Evolutionary conservation across 805 yeast genomes (phyloP).

Genomic region (Zygosaccharomyces siamensis): DNA sequence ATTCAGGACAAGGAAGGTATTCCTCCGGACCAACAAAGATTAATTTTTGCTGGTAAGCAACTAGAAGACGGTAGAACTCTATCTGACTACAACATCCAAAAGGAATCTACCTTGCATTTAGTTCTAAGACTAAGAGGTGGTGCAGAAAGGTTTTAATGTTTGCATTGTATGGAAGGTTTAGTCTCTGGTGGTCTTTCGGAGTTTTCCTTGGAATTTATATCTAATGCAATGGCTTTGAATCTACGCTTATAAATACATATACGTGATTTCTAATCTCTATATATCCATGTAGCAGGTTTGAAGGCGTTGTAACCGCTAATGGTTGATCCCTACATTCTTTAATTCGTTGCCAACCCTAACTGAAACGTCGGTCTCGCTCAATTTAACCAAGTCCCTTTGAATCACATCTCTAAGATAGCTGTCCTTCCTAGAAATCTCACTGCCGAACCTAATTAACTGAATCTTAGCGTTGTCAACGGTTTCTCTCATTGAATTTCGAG

Average conservation of each 20-base stretch:
- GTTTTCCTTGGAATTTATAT: slow-evolving; percentile 55
- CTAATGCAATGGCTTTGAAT: slow-evolving; percentile 57
- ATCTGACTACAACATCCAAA: slow-evolving; percentile 68
- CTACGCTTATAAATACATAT: slow-evolving; percentile 65
- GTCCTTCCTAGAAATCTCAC: slow-evolving; percentile 7
- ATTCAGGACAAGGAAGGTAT: slow-evolving; percentile 69
- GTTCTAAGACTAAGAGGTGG: slow-evolving; percentile 75
- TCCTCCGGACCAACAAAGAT: slow-evolving; percentile 68
- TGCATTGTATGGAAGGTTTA: slow-evolving; percentile 13
- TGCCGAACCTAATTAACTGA: slow-evolving; percentile 42
- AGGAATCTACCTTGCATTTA: slow-evolving; percentile 65
- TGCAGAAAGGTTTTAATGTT: slow-evolving; percentile 45
- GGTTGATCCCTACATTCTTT: slow-evolving; percentile 18
- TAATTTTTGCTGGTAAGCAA: slow-evolving; percentile 68
- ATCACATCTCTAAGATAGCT: slow-evolving; percentile 17
- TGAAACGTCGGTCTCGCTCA: slow-evolving; percentile 40
- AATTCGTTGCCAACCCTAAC: slow-evolving; percentile 42
- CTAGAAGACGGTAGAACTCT: slow-evolving; percentile 67
- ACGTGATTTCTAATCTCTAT: slow-evolving; percentile 31
- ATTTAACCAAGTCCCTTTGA: slow-evolving; percentile 22
- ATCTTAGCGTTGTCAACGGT: slow-evolving; percentile 58
- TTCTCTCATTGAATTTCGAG: slow-evolving; percentile 35
- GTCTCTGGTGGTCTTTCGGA: slow-evolving; percentile 48
- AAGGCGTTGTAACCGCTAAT: slow-evolving; percentile 1
- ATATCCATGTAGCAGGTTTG: background rate